Conservation (phyloP, 2,329 filamentous ascomycete genomes). For the Ophiocordyceps robertsii region DNA sequence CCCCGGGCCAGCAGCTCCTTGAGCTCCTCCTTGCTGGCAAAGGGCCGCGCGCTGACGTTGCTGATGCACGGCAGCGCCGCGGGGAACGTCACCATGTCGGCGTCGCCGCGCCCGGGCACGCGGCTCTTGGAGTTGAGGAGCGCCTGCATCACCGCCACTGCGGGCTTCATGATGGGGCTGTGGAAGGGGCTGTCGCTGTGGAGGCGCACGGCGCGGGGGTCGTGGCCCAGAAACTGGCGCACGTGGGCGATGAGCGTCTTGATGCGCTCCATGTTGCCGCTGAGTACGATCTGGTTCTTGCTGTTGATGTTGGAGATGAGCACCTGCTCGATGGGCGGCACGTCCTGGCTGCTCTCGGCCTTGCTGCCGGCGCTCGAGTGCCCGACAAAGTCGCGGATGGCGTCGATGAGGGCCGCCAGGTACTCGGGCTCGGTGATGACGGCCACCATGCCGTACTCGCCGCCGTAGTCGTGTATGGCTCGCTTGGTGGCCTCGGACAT, state of each 20-base stretch:
- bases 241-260: slow-evolving; percentile 71
- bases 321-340: slow-evolving; percentile 73
- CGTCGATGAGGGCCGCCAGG: slow-evolving; percentile 52
- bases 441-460: slow-evolving; percentile 89
- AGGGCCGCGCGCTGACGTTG: slow-evolving; percentile 74
- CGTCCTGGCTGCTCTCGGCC: slow-evolving; percentile 51
- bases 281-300: slow-evolving; percentile 91
- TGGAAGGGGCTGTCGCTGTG: slow-evolving; percentile 87
- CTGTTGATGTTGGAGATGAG: slow-evolving; percentile 89
- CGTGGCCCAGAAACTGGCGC: slow-evolving; percentile 79
- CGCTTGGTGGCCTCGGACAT: slow-evolving; percentile 66
- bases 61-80: slow-evolving; percentile 66
- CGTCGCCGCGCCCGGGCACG: slow-evolving; percentile 35
- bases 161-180: slow-evolving; percentile 81
- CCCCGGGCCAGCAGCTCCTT: slow-evolving; percentile 68
- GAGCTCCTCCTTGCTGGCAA: slow-evolving; percentile 57
- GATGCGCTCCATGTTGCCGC: slow-evolving; percentile 74
- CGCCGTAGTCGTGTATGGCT: slow-evolving; percentile 53
- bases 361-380: slow-evolving; percentile 52
- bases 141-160: slow-evolving; percentile 57
- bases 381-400: slow-evolving; percentile 68
- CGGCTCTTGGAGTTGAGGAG: slow-evolving; percentile 49
- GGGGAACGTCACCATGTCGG: slow-evolving; percentile 63
- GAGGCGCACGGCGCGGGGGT: slow-evolving; percentile 73
- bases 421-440: slow-evolving; percentile 76